phyloP scores from a whole-genome alignment of 2,329 filamentous ascomycete genomes.

The Arthrocladium fulminans region DNA sequence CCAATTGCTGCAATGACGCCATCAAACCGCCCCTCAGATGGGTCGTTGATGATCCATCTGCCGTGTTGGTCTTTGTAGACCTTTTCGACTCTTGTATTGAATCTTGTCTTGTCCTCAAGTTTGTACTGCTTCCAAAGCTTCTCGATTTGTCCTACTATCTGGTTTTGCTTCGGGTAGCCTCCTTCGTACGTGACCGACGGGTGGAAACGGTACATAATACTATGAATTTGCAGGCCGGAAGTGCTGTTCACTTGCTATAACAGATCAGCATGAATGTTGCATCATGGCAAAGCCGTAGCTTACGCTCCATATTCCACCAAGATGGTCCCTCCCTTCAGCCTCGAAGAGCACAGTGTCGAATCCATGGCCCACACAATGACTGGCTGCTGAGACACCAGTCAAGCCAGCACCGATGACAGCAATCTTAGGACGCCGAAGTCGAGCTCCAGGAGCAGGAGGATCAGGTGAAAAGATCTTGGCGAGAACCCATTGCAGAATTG shows the following conservation, averaged over 20 bases:
- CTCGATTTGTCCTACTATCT: slow-evolving; percentile 65
- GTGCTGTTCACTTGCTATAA: slow-evolving; percentile 64
- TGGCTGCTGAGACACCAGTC: slow-evolving; percentile 67
- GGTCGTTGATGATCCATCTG: slow-evolving; percentile 69
- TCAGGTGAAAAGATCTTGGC: slow-evolving; percentile 59
- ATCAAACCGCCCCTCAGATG: slow-evolving; percentile 63
- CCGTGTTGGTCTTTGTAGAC: slow-evolving; percentile 60
- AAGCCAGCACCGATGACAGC: slow-evolving; percentile 64
- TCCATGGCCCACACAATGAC: slow-evolving; percentile 76
- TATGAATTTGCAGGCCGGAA: slow-evolving; percentile 74
- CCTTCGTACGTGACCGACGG: slow-evolving; percentile 64
- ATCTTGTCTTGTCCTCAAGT: slow-evolving; percentile 61
- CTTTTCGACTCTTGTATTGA: slow-evolving; percentile 60
- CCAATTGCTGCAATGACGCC: slow-evolving; percentile 71
- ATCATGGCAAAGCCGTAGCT: slow-evolving; percentile 33
- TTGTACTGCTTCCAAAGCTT: slow-evolving; percentile 67
- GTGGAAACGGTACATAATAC: slow-evolving; percentile 80
- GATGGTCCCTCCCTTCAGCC: slow-evolving; percentile 52
- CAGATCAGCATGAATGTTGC: slow-evolving; percentile 25
- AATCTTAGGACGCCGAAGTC: slow-evolving; percentile 55
- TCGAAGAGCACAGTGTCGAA: slow-evolving; percentile 78
- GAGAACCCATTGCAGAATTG: slow-evolving; percentile 56
- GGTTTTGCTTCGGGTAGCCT: slow-evolving; percentile 68
- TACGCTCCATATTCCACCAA: slow-evolving; percentile 70
- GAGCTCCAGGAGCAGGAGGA: slow-evolving; percentile 52